Percentiles rank a stretch among this genome's conserved stretches.
These are phyloP conservation scores for Syzygium aqueum DNA, from an alignment of 345 rosid species.

Conservation along the genomic window DNA sequence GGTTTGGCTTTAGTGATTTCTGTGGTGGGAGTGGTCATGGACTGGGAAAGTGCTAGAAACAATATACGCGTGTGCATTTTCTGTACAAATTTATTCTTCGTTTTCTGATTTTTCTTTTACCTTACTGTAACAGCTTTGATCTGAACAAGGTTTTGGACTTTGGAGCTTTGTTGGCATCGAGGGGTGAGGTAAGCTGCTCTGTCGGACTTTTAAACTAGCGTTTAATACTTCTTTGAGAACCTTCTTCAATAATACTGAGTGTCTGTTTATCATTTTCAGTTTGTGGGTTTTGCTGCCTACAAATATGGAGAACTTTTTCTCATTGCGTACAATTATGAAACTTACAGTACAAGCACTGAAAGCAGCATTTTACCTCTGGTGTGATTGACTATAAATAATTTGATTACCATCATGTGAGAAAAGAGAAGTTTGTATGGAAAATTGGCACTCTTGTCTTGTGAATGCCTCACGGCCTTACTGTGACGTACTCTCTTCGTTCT, in stretches of 20 bases:
- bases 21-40: background rate
- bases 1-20: background rate
- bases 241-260: background rate
- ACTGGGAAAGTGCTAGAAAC: background rate
- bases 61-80: background rate
- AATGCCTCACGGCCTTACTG: background rate
- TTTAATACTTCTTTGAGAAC: background rate
- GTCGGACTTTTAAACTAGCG: background rate
- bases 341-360: background rate
- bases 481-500: background rate
- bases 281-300: background rate
- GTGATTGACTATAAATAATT: background rate
- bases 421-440: background rate
- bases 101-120: background rate
- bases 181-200: constrained; percentile 71
- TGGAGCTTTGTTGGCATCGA: constrained; percentile 93
- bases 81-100: background rate
- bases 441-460: background rate
- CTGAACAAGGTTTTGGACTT: constrained; percentile 91
- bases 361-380: background rate
- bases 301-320: background rate
- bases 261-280: background rate
- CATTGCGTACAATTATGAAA: background rate
- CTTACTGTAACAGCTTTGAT: constrained; percentile 58
- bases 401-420: background rate